Evolutionary conservation across 139 green algal genomes (phyloP), one percentile per base, ranked within the genome.

Genomic region (Chlorella sp.): DNA sequence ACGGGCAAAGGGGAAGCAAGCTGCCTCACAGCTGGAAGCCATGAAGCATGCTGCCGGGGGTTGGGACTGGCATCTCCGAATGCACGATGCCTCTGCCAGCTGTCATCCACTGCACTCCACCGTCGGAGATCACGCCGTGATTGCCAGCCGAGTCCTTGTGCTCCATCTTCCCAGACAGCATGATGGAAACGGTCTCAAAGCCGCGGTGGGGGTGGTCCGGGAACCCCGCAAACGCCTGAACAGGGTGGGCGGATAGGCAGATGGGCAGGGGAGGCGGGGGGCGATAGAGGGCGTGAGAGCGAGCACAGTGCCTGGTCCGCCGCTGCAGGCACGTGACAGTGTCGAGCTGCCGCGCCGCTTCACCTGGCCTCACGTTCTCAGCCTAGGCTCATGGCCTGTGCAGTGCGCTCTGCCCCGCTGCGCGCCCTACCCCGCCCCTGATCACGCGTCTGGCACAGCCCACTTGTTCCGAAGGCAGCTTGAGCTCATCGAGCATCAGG

Each of bases 1-100:
- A n/a, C 48, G 48, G 21, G 17, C 48, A 58, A 58, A 58, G 17
- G 17, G 48, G 17, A 58, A n/a, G 48, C 48, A 58, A 58, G 80
- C 96, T 96, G 75, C 96, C 92, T 91, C 92, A 97, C 53, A 97
- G 84, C 88, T 97, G 93, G 76, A 97, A 98, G 48, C 92, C 93
- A 74, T 89, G 90, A 43, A 97, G 83, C 11, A 89, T 74, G n/a
- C n/a, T n/a, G 38, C 92, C 92, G 0, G 86, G 53, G 0, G 81
- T 88, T 3, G 83, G 50, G 29, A 73, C 87, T 76, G 48, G 91
- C 93, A 97, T 96, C 84, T 97, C 93, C 21, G 67, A 87, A 85
- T 98, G 93, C 4, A 98, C 81, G 53, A 98, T 91, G 55, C 93
- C 92, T 0, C 89, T 72, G 1, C 87, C 88, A 0, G 91, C 92